Evolutionary conservation across 441 rosid genomes (phyloP).

Genomic region (Dalechampia spathulata): DNA sequence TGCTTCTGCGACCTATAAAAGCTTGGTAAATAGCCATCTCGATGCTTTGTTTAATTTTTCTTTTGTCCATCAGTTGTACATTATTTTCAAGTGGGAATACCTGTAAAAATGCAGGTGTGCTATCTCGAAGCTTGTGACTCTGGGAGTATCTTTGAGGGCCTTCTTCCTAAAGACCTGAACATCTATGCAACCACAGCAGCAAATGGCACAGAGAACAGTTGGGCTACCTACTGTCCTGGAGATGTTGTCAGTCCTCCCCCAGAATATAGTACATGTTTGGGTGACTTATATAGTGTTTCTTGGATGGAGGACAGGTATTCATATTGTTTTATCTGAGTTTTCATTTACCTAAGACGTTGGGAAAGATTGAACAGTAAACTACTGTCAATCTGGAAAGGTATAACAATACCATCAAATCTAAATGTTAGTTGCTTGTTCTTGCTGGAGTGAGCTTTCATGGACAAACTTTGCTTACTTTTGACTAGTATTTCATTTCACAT

Average conservation of each 20-base stretch:
- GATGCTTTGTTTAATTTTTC: neutral
- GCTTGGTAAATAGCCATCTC: slow-evolving; percentile 43
- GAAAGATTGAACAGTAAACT: too few species aligned
- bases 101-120: slow-evolving; percentile 52
- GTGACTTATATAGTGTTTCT: slow-evolving; percentile 90
- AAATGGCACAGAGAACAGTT: slow-evolving; percentile 87
- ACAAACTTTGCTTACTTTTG: too few species aligned
- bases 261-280: slow-evolving; percentile 88
- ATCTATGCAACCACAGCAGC: slow-evolving; percentile 93
- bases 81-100: neutral
- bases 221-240: slow-evolving; percentile 96
- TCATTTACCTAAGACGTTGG: too few species aligned
- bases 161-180: slow-evolving; percentile 76
- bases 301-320: slow-evolving; percentile 98
- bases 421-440: too few species aligned
- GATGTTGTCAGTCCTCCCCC: slow-evolving; percentile 75
- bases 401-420: too few species aligned
- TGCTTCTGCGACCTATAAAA: slow-evolving; percentile 70
- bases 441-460: too few species aligned
- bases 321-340: neutral
- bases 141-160: slow-evolving; percentile 94
- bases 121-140: slow-evolving; percentile 98
- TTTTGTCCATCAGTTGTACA: neutral
- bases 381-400: too few species aligned
- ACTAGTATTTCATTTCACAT: too few species aligned